phyloP scores from a whole-genome alignment of 495 filamentous ascomycete genomes.

The Evansstolkia leycettana region DNA sequence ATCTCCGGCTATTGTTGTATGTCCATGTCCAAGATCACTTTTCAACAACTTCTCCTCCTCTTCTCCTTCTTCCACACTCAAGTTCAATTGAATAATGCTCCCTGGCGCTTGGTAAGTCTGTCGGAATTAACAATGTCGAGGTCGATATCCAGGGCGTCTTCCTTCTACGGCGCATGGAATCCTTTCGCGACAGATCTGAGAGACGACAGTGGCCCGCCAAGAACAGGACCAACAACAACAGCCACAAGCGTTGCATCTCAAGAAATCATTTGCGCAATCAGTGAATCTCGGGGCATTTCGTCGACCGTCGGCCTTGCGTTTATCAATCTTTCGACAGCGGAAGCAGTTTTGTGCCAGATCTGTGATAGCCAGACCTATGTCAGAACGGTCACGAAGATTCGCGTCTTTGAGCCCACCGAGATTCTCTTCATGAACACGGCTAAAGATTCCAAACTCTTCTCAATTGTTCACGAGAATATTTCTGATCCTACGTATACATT shows the following conservation, averaged over 20 bases:
- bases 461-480: constrained; percentile 61
- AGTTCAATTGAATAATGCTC: no score
- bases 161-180: constrained; percentile 6
- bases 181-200: constrained; percentile 17
- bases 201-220: constrained; percentile 27
- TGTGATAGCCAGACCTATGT: constrained; percentile 83
- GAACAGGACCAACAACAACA: constrained; percentile 40
- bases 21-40: no score
- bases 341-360: constrained; percentile 79
- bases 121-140: constrained; percentile 1
- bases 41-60: no score
- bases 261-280: constrained; percentile 79
- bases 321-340: constrained; percentile 71
- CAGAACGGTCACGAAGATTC: constrained; percentile 70
- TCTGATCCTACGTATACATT: constrained; percentile 38
- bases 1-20: no score
- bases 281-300: constrained; percentile 74
- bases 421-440: constrained; percentile 61
- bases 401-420: constrained; percentile 63
- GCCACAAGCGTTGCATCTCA: constrained; percentile 63
- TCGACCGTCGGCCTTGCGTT: constrained; percentile 84
- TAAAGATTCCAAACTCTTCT: constrained; percentile 65
- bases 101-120: no score
- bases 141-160: constrained; percentile 9
- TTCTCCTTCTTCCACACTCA: no score